Percentiles rank a stretch among this genome's conserved stretches.
phyloP scores from a whole-genome alignment of 2,329 filamentous ascomycete genomes.

The Cyphellophora europaea region DNA sequence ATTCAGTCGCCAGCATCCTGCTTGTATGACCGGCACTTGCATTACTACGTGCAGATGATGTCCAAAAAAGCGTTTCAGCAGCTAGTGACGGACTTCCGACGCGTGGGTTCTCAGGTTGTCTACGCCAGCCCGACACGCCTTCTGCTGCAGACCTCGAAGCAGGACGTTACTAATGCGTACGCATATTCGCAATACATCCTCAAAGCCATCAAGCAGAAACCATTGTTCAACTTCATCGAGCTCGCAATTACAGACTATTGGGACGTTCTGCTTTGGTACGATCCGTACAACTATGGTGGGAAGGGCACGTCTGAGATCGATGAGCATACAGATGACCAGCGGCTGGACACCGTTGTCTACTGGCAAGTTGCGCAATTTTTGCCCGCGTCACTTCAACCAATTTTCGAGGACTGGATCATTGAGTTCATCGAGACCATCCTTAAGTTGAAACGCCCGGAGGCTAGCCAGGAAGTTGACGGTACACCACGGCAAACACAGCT shows the following conservation, averaged over 20 bases:
- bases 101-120: conserved; percentile 91
- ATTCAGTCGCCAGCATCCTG: conserved; percentile 88
- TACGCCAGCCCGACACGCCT: conserved; percentile 86
- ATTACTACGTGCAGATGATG: conserved; percentile 99
- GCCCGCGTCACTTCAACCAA: conserved; percentile 66
- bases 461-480: conserved; percentile 49
- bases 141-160: conserved; percentile 89
- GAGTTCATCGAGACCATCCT: conserved; percentile 97
- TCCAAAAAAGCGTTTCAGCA: conserved; percentile 94
- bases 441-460: conserved; percentile 60
- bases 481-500: conserved; percentile 52
- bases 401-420: conserved; percentile 86
- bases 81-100: conserved; percentile 90
- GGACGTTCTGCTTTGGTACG: conserved; percentile 98
- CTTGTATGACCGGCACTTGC: conserved; percentile 86
- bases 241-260: conserved; percentile 97
- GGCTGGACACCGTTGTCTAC: conserved; percentile 88
- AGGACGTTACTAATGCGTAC: conserved; percentile 91
- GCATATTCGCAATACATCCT: conserved; percentile 97
- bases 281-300: conserved; percentile 97
- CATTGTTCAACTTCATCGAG: conserved; percentile 93
- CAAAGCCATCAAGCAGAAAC: conserved; percentile 92
- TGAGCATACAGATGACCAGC: conserved; percentile 60
- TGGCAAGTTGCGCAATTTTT: conserved; percentile 95
- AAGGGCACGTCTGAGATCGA: conserved; percentile 79